These are phyloP conservation scores for Pleurotus platypus DNA, from an alignment of 768 basidiomycete species.

Conservation along the genomic window DNA sequence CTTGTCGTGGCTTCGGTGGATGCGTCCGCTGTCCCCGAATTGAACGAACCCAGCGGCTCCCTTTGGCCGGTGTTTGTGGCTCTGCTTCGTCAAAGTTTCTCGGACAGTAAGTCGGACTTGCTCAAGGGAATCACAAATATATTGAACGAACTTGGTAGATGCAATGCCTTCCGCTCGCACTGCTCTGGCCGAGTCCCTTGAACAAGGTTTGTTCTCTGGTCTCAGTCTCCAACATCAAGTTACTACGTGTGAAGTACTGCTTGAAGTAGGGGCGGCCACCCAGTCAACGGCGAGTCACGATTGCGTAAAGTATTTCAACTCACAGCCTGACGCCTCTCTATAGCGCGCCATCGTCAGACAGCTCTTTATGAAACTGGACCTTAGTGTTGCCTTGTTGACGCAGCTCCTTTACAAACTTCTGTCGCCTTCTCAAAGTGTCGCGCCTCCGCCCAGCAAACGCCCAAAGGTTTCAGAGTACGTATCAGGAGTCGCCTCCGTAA, in stretches of 20 bases:
- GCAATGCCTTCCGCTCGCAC: slow-evolving; percentile 32
- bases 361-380: slow-evolving; percentile 44
- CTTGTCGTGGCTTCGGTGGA: slow-evolving; percentile 53
- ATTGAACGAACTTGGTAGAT: slow-evolving; percentile 25
- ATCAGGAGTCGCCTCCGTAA: neutral
- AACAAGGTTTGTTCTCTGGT: slow-evolving; percentile 51
- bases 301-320: neutral
- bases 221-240: slow-evolving; percentile 52
- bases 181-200: slow-evolving; percentile 41
- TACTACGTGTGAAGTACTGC: slow-evolving; percentile 51
- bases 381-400: slow-evolving; percentile 49
- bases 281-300: neutral
- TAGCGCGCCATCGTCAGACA: slow-evolving; percentile 46
- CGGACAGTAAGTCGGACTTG: slow-evolving; percentile 31
- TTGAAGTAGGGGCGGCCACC: slow-evolving; percentile 40
- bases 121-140: too few relatives aligned
- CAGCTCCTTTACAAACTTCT: slow-evolving; percentile 56
- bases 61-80: slow-evolving; percentile 52
- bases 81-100: slow-evolving; percentile 40
- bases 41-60: slow-evolving; percentile 39
- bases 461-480: slow-evolving; percentile 56
- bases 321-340: neutral
- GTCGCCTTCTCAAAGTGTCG: slow-evolving; percentile 41
- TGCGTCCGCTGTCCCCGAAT: slow-evolving; percentile 32
- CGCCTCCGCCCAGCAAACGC: slow-evolving; percentile 60